These are phyloP conservation scores for Phytopythium oedochilum DNA, from an alignment of 352 stramenopile genomes.

Conservation along the genomic window DNA sequence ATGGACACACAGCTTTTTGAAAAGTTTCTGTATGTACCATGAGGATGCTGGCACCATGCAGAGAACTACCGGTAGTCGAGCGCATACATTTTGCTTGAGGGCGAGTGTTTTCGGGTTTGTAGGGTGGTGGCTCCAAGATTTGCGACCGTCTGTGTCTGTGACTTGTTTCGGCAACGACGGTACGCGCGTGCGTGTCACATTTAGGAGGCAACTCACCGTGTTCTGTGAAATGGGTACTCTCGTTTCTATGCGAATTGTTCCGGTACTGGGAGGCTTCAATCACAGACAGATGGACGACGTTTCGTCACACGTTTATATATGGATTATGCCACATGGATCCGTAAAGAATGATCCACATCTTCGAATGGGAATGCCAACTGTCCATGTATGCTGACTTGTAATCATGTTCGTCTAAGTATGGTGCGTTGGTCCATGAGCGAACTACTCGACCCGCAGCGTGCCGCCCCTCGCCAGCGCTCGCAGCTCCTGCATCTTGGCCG, in stretches of 20 bases:
- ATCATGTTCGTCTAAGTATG: no score
- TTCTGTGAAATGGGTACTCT: constrained; percentile 4
- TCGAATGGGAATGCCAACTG: not conserved
- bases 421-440: no score
- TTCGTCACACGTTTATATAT: not conserved
- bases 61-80: no score
- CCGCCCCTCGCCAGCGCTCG: constrained; percentile 8
- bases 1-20: no score
- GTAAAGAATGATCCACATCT: not conserved
- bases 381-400: no score
- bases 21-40: no score
- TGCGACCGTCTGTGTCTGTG: not conserved
- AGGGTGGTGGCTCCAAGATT: not conserved
- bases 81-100: no score
- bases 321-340: no score
- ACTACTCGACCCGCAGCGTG: no score
- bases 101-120: not conserved
- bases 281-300: not conserved
- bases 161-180: not conserved
- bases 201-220: not conserved
- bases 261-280: not conserved
- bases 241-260: not conserved
- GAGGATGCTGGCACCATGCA: no score
- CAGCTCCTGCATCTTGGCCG: constrained; percentile 29
- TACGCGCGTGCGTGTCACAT: constrained; percentile 1